These are phyloP conservation scores for Trichosporon sp. DNA, from an alignment of 1,284 basidiomycete species.

Conservation along the genomic window DNA sequence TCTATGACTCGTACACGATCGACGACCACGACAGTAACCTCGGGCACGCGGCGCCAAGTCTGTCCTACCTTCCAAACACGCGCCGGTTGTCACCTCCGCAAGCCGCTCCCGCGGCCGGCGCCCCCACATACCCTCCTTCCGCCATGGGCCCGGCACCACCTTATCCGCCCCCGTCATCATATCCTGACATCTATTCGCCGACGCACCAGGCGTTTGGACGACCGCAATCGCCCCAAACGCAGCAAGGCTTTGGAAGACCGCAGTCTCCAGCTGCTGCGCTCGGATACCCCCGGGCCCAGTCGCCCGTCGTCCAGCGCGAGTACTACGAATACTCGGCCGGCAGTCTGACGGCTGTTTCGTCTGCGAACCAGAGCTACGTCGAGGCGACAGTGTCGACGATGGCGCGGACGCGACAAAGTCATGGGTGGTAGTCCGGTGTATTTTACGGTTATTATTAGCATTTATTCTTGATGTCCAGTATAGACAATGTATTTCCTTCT, in stretches of 20 bases:
- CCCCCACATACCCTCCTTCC: conserved; percentile 4
- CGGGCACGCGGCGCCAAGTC: neutral
- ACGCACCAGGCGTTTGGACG: neutral
- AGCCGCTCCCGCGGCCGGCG: neutral
- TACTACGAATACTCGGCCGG: conserved; percentile 14
- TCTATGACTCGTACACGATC: conserved; percentile 3
- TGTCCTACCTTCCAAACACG: neutral
- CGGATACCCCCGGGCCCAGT: neutral
- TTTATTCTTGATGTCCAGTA: neutral
- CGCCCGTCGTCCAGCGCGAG: conserved; percentile 5
- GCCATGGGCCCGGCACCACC: neutral
- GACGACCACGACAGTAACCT: neutral
- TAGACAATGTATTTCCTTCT: conserved; percentile 14
- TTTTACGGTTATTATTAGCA: conserved; percentile 3
- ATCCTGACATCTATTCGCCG: neutral
- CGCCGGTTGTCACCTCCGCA: conserved; percentile 6
- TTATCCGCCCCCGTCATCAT: neutral
- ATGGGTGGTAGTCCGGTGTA: conserved; percentile 14
- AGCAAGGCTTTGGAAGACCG: neutral
- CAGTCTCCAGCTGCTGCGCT: neutral
- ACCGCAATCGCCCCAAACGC: neutral
- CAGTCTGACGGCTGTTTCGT: neutral
- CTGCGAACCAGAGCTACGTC: neutral
- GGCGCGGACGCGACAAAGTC: conserved; percentile 10
- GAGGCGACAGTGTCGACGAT: neutral